Base-by-base conservation (phyloP, 2,329 filamentous ascomycete species). In the Ophiobolus disseminans region DNA sequence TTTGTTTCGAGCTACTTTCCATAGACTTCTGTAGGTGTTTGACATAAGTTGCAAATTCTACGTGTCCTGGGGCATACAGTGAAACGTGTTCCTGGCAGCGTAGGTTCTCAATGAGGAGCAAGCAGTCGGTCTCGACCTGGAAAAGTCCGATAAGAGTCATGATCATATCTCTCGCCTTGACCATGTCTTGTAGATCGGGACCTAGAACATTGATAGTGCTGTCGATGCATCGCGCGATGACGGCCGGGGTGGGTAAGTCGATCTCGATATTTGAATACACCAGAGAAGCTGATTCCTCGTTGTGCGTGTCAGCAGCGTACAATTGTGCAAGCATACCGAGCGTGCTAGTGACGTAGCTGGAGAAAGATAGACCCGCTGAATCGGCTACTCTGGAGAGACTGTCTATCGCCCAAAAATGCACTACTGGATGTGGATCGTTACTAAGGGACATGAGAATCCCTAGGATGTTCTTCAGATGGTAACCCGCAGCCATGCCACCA, bases 371-470 rank as follows among this genome's bases (percentile, higher is more conserved):
- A 0, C 94, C 94, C 1, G 94, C 92, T 9, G 93, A 94, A 65
- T 97, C 93, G 2, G 93, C 89, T 10, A 96, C 91, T 42, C 89
- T 81, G 2, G 90, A 87, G 22, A 99, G 75, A 8, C 91, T 93
- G 69, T 97, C 91, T 35, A 99, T 78, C 2, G 95, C 93, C 91
- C 92, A 97, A 69, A 93, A 96, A 73, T 99, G 94, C 7, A 99
- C 94, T 0, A 90, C 87, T 0, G 94, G 92, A 69, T 99, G 94
- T 16, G 93, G 90, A 66, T 99, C 94, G 61, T 92, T 96, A 71
- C 91, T 93, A 8, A 99, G 81, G 6, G 94, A 97, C 89, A 97
- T 96, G n/a, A 99, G 78, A 30, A 99, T 95, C 14, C 93, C 89
- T n/a, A 97, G 83, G 40, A 99, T 97, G 1, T 91, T 97, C 77